These are phyloP conservation scores for Pholiota adiposa DNA, from an alignment of 1,284 basidiomycete species.

Conservation along the genomic window DNA sequence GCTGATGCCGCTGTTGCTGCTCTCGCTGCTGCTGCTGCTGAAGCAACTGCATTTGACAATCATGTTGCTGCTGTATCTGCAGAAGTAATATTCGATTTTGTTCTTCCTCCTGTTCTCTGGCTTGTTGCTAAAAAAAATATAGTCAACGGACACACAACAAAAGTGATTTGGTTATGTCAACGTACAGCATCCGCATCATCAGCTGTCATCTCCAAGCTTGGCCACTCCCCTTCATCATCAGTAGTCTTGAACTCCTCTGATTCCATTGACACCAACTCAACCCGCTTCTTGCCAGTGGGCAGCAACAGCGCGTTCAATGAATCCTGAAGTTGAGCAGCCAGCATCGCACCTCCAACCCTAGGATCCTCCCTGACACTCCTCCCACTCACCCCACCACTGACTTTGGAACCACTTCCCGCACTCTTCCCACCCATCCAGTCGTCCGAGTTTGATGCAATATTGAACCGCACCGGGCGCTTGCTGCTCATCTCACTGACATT, in stretches of 20 bases:
- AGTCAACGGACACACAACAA: not conserved
- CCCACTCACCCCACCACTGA: slow-evolving; percentile 18
- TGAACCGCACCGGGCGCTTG: slow-evolving; percentile 47
- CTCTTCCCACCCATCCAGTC: slow-evolving; percentile 47
- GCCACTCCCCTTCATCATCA: slow-evolving; percentile 60
- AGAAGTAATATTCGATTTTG: slow-evolving; percentile 12
- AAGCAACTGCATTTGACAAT: slow-evolving; percentile 14
- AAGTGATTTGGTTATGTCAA: not conserved
- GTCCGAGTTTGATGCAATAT: slow-evolving; percentile 59
- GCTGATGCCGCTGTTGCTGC: slow-evolving; percentile 24
- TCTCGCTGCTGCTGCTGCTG: slow-evolving; percentile 1
- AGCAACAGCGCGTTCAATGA: slow-evolving; percentile 18
- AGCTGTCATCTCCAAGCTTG: slow-evolving; percentile 52
- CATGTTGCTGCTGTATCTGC: slow-evolving; percentile 21
- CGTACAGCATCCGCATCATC: slow-evolving; percentile 29
- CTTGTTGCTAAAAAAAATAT: not conserved
- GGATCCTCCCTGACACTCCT: slow-evolving; percentile 1
- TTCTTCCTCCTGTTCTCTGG: not conserved
- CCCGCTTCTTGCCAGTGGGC: slow-evolving; percentile 30
- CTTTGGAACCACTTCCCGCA: slow-evolving; percentile 39
- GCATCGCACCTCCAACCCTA: slow-evolving; percentile 3
- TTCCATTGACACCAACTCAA: slow-evolving; percentile 40
- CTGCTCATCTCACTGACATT: slow-evolving; percentile 14
- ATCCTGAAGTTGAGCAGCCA: slow-evolving; percentile 15
- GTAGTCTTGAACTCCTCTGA: slow-evolving; percentile 27